A percentile compares a stretch with the other conserved stretches of the same genome.
These are phyloP conservation scores for Dryas integrifolia DNA, from an alignment of 331 rosid species.

Conservation along the genomic window DNA sequence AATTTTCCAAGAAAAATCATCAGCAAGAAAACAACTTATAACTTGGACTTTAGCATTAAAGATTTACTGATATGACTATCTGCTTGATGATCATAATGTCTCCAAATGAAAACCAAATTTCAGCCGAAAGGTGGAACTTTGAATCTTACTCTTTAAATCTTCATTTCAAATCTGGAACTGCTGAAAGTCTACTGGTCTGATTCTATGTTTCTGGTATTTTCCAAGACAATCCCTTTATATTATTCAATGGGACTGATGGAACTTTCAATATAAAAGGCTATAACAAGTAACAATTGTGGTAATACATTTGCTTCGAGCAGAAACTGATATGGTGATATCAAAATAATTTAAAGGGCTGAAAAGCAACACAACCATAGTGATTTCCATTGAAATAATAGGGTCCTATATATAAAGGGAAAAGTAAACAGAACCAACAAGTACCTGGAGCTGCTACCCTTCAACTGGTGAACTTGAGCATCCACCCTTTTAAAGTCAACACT, in stretches of 20 bases:
- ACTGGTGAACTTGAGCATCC: slow-evolving; percentile 73
- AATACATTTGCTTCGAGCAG: no score
- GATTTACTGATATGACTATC: not conserved
- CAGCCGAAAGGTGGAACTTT: not conserved
- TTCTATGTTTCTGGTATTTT: not conserved
- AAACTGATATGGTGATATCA: no score
- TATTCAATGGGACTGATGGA: not conserved
- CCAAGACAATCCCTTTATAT: not conserved
- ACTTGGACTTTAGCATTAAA: not conserved
- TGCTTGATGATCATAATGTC: not conserved
- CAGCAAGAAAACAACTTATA: not conserved
- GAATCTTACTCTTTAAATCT: not conserved
- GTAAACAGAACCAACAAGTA: slow-evolving; percentile 10
- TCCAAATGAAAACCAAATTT: not conserved
- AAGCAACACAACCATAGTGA: no score
- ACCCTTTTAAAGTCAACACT: slow-evolving; percentile 56
- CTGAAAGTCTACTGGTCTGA: not conserved
- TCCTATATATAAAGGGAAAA: not conserved
- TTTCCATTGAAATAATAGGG: no score
- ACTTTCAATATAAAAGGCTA: not conserved
- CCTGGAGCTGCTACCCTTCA: slow-evolving; percentile 98
- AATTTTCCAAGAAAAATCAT: not conserved
- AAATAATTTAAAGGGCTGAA: no score
- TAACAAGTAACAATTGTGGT: no score
- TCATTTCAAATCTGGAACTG: not conserved